Evolutionary conservation across 2,329 filamentous ascomycete species (phyloP).

Genomic region (Phaeophleospora eucalypticola): DNA sequence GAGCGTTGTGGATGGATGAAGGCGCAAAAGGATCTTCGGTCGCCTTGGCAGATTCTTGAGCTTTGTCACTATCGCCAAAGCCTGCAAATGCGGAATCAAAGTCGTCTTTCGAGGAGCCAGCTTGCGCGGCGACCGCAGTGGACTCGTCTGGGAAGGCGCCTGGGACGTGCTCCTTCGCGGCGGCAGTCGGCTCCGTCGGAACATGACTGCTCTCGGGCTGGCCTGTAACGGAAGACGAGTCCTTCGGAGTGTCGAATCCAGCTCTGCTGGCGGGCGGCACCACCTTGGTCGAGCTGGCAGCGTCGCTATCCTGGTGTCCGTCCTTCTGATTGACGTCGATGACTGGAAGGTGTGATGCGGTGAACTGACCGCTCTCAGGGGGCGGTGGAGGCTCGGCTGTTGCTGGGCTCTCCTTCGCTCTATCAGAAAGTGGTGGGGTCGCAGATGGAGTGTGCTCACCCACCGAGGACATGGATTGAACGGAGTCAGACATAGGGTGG

Average conservation of each 20-base stretch:
- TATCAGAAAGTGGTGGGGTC: slow-evolving; percentile 55
- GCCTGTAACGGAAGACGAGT: slow-evolving; percentile 9
- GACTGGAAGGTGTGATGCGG: slow-evolving; percentile 70
- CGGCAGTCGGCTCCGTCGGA: slow-evolving; percentile 13
- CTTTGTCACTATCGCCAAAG: slow-evolving; percentile 49
- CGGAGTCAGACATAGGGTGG: slow-evolving; percentile 25
- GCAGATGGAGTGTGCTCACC: slow-evolving; percentile 54
- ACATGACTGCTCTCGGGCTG: slow-evolving; percentile 4
- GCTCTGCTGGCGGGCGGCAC: slow-evolving; percentile 32
- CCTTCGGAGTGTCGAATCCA: slow-evolving; percentile 25
- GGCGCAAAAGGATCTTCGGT: slow-evolving; percentile 39
- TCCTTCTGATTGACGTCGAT: slow-evolving; percentile 49
- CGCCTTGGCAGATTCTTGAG: slow-evolving; percentile 17
- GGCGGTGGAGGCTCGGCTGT: slow-evolving; percentile 61
- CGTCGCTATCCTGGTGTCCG: slow-evolving; percentile 19
- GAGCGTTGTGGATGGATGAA: slow-evolving; percentile 43
- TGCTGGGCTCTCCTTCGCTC: slow-evolving; percentile 51
- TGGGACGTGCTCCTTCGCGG: slow-evolving; percentile 36
- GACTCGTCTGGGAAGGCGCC: slow-evolving; percentile 44
- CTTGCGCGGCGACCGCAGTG: neutral
- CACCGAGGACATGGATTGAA: slow-evolving; percentile 25
- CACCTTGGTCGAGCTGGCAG: slow-evolving; percentile 57
- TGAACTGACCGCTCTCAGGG: slow-evolving; percentile 72
- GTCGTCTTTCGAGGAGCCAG: slow-evolving; percentile 52
- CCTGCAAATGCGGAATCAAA: slow-evolving; percentile 82